Evolutionary conservation across 2,329 filamentous ascomycete genomes (phyloP), one percentile per base, ranked within the genome.

Genomic region (Delphinella strobiligena): DNA sequence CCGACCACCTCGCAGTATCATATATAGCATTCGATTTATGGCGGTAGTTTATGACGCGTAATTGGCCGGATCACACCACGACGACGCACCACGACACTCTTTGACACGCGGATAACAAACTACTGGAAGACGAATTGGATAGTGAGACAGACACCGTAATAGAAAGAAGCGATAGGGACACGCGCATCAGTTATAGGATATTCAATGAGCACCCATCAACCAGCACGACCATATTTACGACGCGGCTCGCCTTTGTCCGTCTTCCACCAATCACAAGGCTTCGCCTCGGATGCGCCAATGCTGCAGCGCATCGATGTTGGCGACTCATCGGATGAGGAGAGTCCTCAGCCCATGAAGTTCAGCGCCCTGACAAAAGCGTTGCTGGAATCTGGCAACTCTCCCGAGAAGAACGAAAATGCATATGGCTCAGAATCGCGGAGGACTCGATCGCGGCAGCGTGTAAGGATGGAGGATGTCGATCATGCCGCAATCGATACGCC

Each of bases 311-410:
- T 69, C 47, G 56, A 65, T 52, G 64, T 79, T 49, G 80, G 84
- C 51, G 88, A 94, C 56, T 88, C 94, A 55, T 94, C 85, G 67
- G 89, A 95, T 61, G 89, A 95, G 54, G 89, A 95, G 61, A 84
- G 93, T 19, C 82, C 83, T 12, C 81, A 64, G 38, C 87, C 87
- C 52, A 86, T 91, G 75, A 93, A 91, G 64, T 82, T 95, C 57
- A 95, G 87, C 58, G 87, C 88, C 52, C 75, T 91, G 49, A 93
- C 89, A 36, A 89, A 91, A 56, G 88, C 86, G 15, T 69, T 95
- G 12, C 70, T 95, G 38, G 69, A 69, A 37, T 66, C 67, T 45
- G 68, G 70, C 47, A 65, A 60, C 17, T 75, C 76, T 27, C 22
- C 22, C 7, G 22, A 42, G 16, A 67, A 69, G 40, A 62, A 66